These are phyloP conservation scores for Pichia kudriavzevii DNA, from an alignment of 1,139 yeast species.

Conservation along the genomic window DNA sequence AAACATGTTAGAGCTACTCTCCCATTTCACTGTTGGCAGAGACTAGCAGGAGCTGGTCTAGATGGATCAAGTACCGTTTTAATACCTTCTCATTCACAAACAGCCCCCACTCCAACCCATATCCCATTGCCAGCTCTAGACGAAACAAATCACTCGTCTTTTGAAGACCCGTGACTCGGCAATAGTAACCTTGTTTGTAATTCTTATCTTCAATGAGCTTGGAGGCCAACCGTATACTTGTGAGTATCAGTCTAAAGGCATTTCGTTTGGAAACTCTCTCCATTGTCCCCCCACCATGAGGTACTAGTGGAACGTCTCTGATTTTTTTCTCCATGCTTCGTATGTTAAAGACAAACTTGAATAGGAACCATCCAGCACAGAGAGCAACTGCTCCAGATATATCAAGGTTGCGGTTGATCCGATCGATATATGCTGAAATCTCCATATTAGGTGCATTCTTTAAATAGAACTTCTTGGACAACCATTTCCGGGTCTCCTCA, in stretches of 20 bases:
- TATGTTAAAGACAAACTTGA: conserved; percentile 24
- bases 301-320: background rate
- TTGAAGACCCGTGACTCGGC: conserved; percentile 28
- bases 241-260: conserved; percentile 25
- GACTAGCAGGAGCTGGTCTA: conserved; percentile 7
- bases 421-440: conserved; percentile 23
- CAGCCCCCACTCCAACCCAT: conserved; percentile 27
- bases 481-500: conserved; percentile 8
- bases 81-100: conserved; percentile 25
- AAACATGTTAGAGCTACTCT: too few relatives aligned
- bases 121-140: conserved; percentile 26
- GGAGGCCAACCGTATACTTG: conserved; percentile 23
- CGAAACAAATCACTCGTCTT: conserved; percentile 24
- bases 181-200: conserved; percentile 27
- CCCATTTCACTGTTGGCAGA: too few relatives aligned
- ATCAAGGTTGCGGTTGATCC: conserved; percentile 24
- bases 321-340: conserved; percentile 14
- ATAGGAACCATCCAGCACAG: conserved; percentile 26
- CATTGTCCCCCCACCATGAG: background rate
- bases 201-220: conserved; percentile 30
- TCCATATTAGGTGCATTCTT: conserved; percentile 25
- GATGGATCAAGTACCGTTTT: conserved; percentile 11
- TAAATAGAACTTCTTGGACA: conserved; percentile 25
- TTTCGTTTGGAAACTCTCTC: conserved; percentile 21
- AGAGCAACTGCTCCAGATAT: conserved; percentile 26